phyloP scores from a whole-genome alignment of 257 asterid genomes.

The Linderniella brevidens region DNA sequence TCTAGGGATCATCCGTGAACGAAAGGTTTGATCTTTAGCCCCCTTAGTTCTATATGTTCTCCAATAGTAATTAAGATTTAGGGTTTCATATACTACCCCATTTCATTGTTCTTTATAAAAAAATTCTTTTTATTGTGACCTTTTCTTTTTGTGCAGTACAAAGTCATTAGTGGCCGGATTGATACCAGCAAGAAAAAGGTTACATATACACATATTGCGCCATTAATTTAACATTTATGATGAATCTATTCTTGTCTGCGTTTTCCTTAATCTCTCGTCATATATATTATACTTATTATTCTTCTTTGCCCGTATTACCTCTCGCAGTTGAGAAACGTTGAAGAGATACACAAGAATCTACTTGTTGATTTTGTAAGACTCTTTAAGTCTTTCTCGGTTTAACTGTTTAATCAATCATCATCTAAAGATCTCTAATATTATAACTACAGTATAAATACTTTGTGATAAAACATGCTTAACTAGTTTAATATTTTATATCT shows the following conservation, averaged over 20 bases:
- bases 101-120: neutral
- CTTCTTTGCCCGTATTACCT: neutral
- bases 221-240: too few relatives aligned
- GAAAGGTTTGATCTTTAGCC: conserved; percentile 12
- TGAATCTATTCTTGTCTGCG: too few relatives aligned
- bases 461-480: conserved; percentile 1
- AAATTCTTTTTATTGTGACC: too few relatives aligned
- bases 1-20: conserved; percentile 26
- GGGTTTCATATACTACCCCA: neutral
- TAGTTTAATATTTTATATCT: neutral
- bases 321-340: conserved; percentile 58
- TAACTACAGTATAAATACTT: too few relatives aligned
- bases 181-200: conserved; percentile 81
- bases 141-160: conserved; percentile 25
- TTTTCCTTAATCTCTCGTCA: too few relatives aligned
- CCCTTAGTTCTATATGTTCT: neutral
- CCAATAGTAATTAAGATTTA: neutral
- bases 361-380: conserved; percentile 50
- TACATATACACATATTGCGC: conserved; percentile 9
- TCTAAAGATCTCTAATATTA: neutral
- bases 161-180: conserved; percentile 37
- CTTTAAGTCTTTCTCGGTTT: neutral
- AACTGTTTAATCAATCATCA: neutral
- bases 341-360: conserved; percentile 61
- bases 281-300: too few relatives aligned